Evolutionary conservation across 2,329 filamentous ascomycete species (phyloP).

Genomic region (Fusarium liriodendri): DNA sequence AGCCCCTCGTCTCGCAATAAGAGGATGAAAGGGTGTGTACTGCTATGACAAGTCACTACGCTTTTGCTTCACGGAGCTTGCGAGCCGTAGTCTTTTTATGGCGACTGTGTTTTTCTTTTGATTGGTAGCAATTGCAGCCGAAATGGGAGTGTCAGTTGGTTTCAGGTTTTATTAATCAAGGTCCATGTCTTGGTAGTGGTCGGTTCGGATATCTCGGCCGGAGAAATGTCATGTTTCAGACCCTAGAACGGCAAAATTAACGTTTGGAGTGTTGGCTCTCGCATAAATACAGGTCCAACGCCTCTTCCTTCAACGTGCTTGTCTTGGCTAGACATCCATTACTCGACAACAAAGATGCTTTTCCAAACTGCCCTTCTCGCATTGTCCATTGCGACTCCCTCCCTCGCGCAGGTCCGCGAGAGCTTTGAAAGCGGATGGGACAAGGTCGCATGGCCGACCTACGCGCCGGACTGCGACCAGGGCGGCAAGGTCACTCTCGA

Average conservation of each 20-base stretch:
- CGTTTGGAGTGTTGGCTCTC: not conserved
- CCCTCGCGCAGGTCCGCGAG: slow-evolving; percentile 64
- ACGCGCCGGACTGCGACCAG: slow-evolving; percentile 70
- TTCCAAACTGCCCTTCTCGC: slow-evolving; percentile 56
- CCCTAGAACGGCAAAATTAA: slow-evolving; percentile 26
- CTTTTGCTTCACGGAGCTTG: not conserved
- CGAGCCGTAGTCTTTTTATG: not conserved
- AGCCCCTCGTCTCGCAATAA: not conserved
- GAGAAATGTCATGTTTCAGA: slow-evolving; percentile 34
- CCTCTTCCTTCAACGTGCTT: slow-evolving; percentile 4
- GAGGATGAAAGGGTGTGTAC: not conserved
- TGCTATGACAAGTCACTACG: not conserved
- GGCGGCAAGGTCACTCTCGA: slow-evolving; percentile 68
- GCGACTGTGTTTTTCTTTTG: not conserved
- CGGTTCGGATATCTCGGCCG: slow-evolving; percentile 7
- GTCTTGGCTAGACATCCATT: not conserved
- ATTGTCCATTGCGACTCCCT: slow-evolving; percentile 58
- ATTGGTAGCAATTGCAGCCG: not conserved
- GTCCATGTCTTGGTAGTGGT: not conserved
- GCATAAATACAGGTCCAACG: slow-evolving; percentile 10
- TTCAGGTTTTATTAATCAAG: slow-evolving; percentile 1
- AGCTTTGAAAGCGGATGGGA: slow-evolving; percentile 71
- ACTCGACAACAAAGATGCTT: slow-evolving; percentile 40
- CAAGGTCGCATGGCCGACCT: slow-evolving; percentile 66
- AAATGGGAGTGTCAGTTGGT: not conserved